Conservation (phyloP, 2,329 filamentous ascomycete species). For the Huntiella bhutanensis region DNA sequence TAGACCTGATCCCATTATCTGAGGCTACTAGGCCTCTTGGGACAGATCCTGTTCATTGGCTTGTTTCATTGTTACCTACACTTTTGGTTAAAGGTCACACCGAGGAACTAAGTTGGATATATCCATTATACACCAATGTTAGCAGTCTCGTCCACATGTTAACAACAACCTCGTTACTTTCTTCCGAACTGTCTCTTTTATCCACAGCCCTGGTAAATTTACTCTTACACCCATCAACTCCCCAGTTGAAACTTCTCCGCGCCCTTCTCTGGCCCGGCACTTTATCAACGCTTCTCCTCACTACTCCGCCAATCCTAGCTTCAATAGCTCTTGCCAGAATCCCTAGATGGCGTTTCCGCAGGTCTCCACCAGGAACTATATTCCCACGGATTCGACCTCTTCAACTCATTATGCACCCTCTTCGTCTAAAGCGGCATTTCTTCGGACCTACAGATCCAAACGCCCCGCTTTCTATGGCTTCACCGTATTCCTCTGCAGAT, state of each 20-base stretch:
- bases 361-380: constrained; percentile 19
- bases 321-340: constrained; percentile 72
- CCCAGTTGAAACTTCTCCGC: constrained; percentile 72
- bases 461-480: not conserved
- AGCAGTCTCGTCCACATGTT: constrained; percentile 57
- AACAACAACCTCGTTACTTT: constrained; percentile 72
- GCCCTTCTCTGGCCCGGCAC: constrained; percentile 74
- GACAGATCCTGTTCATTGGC: constrained; percentile 48
- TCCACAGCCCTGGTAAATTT: constrained; percentile 69
- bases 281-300: constrained; percentile 52
- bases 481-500: not conserved
- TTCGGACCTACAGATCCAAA: constrained; percentile 10
- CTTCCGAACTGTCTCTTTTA: constrained; percentile 73
- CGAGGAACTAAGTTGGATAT: constrained; percentile 26
- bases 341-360: constrained; percentile 74
- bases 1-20: constrained; percentile 45
- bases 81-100: constrained; percentile 15
- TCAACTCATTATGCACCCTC: constrained; percentile 3
- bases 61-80: constrained; percentile 52
- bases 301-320: constrained; percentile 59
- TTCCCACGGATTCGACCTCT: constrained; percentile 1
- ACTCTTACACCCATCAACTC: constrained; percentile 55
- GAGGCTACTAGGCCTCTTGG: not conserved
- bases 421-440: constrained; percentile 9
- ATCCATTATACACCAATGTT: constrained; percentile 66